Base-by-base conservation (phyloP, 331 rosid species). In the Cydonia oblonga region DNA sequence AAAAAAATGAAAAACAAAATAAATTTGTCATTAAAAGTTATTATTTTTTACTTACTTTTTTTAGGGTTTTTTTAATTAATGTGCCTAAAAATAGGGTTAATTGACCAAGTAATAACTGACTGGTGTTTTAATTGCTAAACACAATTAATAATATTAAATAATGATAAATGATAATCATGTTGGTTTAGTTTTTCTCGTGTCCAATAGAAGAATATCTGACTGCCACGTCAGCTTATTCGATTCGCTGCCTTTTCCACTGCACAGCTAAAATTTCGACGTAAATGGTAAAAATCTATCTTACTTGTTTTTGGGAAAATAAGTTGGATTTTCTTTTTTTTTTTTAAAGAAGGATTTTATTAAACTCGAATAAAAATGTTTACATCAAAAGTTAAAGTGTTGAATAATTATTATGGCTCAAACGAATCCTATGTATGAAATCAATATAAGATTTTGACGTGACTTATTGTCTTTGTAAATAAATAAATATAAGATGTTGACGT, bases 61-160 rank as follows among this genome's bases (percentile, higher is more conserved):
- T 72, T 61, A 4, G 26, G 10, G 9, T 56, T 16, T 13, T 29
- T 38, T 18, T 11, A 16, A 38, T 77, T 11, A 8, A 42, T 68
- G 29, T 66, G 83, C 84, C 92, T 60, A 25, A 25, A 63, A 78
- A 29, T 29, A 63, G 90, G 88, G 82, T 74, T 7, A 56, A 87
- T 88, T 88, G 89, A 82, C 92, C 88, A 76, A 75, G 87, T 78
- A 90, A 81, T 54, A 84, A 81, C 87, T 65, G 83, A 81, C 72
- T 70, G 28, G 56, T 76, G 84, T 46, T 71, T 72, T n/a, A 42
- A 25, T 7, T 7, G 29, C 3, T 11, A 61, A 33, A n/a, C 2
- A 10, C 44, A 61, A 6, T 64, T 9, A 52, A 42, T 54, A 6
- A 16, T 16, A 33, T 10, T 40, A 73, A 64, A 33, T 20, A 32